These are phyloP conservation scores for Diaporthe batatas DNA, from an alignment of 2,329 filamentous ascomycete genomes.

Conservation along the genomic window DNA sequence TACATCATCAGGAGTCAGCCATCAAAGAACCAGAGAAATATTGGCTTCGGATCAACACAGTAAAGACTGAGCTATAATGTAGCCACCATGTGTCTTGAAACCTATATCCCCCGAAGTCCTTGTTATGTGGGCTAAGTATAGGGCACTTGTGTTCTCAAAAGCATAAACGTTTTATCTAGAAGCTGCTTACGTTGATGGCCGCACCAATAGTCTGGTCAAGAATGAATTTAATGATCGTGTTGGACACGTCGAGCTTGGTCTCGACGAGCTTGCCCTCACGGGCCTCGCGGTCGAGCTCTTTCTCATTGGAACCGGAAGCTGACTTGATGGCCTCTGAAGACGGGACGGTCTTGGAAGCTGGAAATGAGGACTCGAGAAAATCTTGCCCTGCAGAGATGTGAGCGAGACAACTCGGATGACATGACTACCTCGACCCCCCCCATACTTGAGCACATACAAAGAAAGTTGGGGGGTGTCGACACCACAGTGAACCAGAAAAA, in stretches of 20 bases:
- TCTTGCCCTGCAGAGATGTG: slow-evolving; percentile 70
- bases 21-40: no score
- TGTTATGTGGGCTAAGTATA: no score
- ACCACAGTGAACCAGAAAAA: slow-evolving; percentile 82
- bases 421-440: neutral
- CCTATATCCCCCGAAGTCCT: no score
- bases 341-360: slow-evolving; percentile 69
- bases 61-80: no score
- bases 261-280: slow-evolving; percentile 56
- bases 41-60: no score
- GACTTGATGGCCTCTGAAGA: slow-evolving; percentile 55
- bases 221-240: slow-evolving; percentile 75
- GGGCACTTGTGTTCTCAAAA: no score
- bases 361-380: slow-evolving; percentile 80
- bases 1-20: no score
- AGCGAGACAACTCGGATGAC: neutral
- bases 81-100: no score
- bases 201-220: slow-evolving; percentile 79
- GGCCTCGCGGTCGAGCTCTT: slow-evolving; percentile 61
- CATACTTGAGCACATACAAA: slow-evolving; percentile 68
- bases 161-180: no score
- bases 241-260: slow-evolving; percentile 69
- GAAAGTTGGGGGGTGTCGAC: slow-evolving; percentile 84
- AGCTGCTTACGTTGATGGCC: slow-evolving; percentile 65
- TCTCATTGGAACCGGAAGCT: slow-evolving; percentile 57